Conservation (phyloP, 805 yeast species). For the Candida dendrica region DNA sequence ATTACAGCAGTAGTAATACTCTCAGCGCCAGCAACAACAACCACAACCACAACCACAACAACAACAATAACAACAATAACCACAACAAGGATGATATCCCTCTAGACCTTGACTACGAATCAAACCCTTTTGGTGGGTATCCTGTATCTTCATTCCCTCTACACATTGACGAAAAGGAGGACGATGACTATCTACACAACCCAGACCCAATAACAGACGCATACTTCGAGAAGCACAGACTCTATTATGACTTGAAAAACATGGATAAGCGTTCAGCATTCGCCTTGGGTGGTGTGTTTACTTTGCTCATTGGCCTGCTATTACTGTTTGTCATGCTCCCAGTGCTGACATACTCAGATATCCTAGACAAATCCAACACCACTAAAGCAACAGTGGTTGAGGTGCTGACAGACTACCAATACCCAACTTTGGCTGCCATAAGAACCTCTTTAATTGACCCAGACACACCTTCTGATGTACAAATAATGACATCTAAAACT, state of each 20-base stretch:
- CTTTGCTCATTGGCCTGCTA: slow-evolving; percentile 52
- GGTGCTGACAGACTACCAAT: slow-evolving; percentile 45
- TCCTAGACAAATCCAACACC: slow-evolving; percentile 8
- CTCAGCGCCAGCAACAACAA: too few relatives aligned
- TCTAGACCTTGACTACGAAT: slow-evolving; percentile 36
- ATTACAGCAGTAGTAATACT: too few relatives aligned
- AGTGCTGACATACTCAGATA: slow-evolving; percentile 76
- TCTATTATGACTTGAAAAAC: slow-evolving; percentile 53
- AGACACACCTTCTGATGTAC: slow-evolving; percentile 54
- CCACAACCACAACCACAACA: too few relatives aligned
- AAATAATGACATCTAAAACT: slow-evolving; percentile 26
- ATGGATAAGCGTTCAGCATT: slow-evolving; percentile 57
- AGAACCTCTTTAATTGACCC: slow-evolving; percentile 59
- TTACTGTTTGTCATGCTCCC: slow-evolving; percentile 77
- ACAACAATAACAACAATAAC: too few relatives aligned
- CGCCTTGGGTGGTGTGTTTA: slow-evolving; percentile 55
- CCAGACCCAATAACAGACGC: slow-evolving; percentile 96
- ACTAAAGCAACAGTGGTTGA: slow-evolving; percentile 15
- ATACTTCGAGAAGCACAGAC: slow-evolving; percentile 65
- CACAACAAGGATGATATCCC: background rate
- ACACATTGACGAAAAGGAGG: slow-evolving; percentile 86
- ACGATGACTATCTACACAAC: slow-evolving; percentile 91
- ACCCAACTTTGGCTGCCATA: slow-evolving; percentile 51
- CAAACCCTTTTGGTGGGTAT: slow-evolving; percentile 93
- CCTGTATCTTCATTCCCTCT: slow-evolving; percentile 91